Evolutionary conservation across 2,329 filamentous ascomycete genomes (phyloP).

Genomic region (Penicillium sp.): DNA sequence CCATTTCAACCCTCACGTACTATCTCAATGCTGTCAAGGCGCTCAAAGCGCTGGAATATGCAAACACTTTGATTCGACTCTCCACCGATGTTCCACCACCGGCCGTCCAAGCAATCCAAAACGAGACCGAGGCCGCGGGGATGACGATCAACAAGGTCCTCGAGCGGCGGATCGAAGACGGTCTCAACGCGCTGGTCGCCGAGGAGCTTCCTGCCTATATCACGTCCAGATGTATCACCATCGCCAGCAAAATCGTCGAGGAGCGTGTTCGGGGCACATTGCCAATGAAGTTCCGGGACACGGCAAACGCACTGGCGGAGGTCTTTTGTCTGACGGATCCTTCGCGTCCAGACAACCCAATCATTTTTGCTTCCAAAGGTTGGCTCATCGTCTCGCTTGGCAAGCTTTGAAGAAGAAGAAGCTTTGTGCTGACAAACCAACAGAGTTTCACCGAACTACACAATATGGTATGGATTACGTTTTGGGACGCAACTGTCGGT

Average conservation of each 20-base stretch:
- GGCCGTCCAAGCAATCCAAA: slow-evolving; percentile 53
- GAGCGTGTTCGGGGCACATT: slow-evolving; percentile 62
- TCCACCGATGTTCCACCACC: slow-evolving; percentile 48
- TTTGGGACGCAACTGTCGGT: slow-evolving; percentile 70
- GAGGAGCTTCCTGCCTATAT: slow-evolving; percentile 69
- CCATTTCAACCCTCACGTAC: slow-evolving; percentile 61
- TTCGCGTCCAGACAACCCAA: slow-evolving; percentile 65
- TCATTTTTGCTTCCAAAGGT: slow-evolving; percentile 72
- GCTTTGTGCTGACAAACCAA: neutral
- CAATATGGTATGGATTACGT: slow-evolving; percentile 69
- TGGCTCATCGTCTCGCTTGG: slow-evolving; percentile 6
- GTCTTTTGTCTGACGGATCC: slow-evolving; percentile 74
- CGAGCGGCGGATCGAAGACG: slow-evolving; percentile 57
- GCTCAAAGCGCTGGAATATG: slow-evolving; percentile 62
- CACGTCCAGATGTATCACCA: slow-evolving; percentile 61
- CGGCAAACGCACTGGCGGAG: slow-evolving; percentile 69
- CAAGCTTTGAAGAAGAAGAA: neutral
- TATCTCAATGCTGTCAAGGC: slow-evolving; percentile 68
- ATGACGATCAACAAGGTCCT: slow-evolving; percentile 54
- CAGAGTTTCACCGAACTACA: slow-evolving; percentile 67
- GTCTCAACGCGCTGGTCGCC: slow-evolving; percentile 58
- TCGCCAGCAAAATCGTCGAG: slow-evolving; percentile 64
- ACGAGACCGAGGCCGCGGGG: slow-evolving; percentile 47
- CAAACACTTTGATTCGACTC: slow-evolving; percentile 61
- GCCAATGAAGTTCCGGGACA: slow-evolving; percentile 57